Evolutionary conservation across 139 green algal species (phyloP).

Genomic region (Chlorella sp.): DNA sequence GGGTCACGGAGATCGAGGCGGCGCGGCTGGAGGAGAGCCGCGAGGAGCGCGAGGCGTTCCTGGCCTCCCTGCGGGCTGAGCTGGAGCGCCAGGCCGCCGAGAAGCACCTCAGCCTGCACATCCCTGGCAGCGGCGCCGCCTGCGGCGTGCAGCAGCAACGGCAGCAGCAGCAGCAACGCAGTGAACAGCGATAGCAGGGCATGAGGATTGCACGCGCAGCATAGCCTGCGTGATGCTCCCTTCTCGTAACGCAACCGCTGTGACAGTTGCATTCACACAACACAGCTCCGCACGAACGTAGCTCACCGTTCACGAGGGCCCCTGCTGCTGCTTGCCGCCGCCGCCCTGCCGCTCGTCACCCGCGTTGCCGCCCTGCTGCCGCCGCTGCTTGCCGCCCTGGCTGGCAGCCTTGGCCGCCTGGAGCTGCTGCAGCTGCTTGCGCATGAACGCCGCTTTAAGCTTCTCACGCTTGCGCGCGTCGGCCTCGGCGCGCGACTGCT

Average conservation of each 20-base stretch:
- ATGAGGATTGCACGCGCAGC: too few relatives aligned
- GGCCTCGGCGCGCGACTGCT: conserved; percentile 41
- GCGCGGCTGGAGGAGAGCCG: conserved; percentile 45
- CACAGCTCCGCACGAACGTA: too few relatives aligned
- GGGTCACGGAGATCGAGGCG: conserved; percentile 62
- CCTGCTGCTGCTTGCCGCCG: background rate
- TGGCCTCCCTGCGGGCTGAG: conserved; percentile 38
- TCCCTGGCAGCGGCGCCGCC: background rate
- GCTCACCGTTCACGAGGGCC: too few relatives aligned
- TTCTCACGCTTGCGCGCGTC: conserved; percentile 42
- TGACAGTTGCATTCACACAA: too few relatives aligned
- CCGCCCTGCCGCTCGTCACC: background rate
- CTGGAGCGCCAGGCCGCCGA: conserved; percentile 52
- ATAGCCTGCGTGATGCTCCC: too few relatives aligned
- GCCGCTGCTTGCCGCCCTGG: conserved; percentile 7
- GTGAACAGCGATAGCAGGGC: background rate
- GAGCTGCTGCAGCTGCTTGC: conserved; percentile 44
- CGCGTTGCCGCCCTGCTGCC: too few relatives aligned
- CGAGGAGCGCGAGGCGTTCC: conserved; percentile 52
- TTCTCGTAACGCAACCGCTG: too few relatives aligned
- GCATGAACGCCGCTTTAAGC: conserved; percentile 63
- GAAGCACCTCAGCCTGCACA: conserved; percentile 36
- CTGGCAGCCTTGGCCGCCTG: conserved; percentile 3
- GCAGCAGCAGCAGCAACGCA: background rate
- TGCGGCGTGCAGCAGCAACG: background rate